Evolutionary conservation across 78 protist species (phyloP).

Genomic region (Blattamonas nauphoetae): DNA sequence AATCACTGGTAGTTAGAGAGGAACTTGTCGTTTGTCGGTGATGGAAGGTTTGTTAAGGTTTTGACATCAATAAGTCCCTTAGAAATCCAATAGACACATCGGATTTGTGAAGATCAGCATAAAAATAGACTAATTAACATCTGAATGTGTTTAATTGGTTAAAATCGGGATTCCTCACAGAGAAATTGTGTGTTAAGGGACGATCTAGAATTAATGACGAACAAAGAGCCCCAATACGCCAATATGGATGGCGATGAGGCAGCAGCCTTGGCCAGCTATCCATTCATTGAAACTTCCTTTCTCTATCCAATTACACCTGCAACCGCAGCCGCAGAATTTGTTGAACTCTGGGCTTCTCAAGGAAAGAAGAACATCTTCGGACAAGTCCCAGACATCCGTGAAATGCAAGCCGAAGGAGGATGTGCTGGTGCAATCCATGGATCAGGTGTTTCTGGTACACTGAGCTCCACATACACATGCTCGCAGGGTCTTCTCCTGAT

Average conservation of each 20-base stretch:
- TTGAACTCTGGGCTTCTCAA: constrained; percentile 32
- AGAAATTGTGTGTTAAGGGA: too few species aligned
- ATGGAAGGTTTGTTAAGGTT: too few species aligned
- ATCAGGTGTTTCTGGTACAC: constrained; percentile 24
- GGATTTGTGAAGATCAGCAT: too few species aligned
- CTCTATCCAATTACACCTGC: constrained; percentile 62
- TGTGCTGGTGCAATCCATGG: constrained; percentile 67
- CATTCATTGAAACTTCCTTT: constrained; percentile 25
- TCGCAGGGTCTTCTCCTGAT: constrained; percentile 67
- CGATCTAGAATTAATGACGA: neutral
- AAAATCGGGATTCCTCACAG: too few species aligned
- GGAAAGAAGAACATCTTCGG: constrained; percentile 44
- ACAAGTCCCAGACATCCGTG: neutral
- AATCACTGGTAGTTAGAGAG: too few species aligned
- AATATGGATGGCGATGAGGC: constrained; percentile 50
- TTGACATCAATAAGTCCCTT: too few species aligned
- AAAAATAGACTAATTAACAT: too few species aligned
- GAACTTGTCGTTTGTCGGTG: too few species aligned
- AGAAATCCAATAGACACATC: too few species aligned
- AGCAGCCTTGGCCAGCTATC: constrained; percentile 47
- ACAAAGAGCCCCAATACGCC: neutral
- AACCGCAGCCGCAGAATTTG: constrained; percentile 40
- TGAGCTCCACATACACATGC: constrained; percentile 44
- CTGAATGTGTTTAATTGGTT: too few species aligned
- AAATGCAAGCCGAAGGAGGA: constrained; percentile 58